Conservation (phyloP, 768 basidiomycete genomes). For the Tephrocybe sp. region DNA sequence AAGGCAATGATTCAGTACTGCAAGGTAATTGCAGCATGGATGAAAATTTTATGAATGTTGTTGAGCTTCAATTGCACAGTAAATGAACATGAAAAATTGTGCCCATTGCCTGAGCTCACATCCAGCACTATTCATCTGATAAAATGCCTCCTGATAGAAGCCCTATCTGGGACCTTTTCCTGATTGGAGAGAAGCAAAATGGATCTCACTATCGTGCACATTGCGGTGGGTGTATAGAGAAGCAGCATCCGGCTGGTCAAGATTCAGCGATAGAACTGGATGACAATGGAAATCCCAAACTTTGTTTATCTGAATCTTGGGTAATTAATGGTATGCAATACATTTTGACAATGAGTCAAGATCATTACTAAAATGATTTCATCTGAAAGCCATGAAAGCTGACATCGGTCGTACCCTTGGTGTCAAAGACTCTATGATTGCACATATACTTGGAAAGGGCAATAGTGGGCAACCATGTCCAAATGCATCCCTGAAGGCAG, state of each 20-base stretch:
- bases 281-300: neutral
- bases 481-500: too few species aligned
- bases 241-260: neutral
- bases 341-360: neutral
- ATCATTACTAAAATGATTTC: too few species aligned
- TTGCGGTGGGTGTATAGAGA: slow-evolving; percentile 1
- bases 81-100: too few species aligned
- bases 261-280: neutral
- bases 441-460: slow-evolving; percentile 21
- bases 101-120: too few species aligned
- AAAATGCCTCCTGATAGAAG: slow-evolving; percentile 1
- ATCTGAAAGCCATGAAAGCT: slow-evolving; percentile 16
- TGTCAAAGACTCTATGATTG: slow-evolving; percentile 23
- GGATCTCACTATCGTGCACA: slow-evolving; percentile 3
- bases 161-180: slow-evolving; percentile 1
- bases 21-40: too few species aligned
- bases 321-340: neutral
- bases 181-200: slow-evolving; percentile 1
- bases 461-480: slow-evolving; percentile 16
- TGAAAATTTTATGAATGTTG: too few species aligned
- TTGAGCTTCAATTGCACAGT: too few species aligned
- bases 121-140: too few species aligned
- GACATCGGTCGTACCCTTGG: slow-evolving; percentile 18
- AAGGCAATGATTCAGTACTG: too few species aligned
- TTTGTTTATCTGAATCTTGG: neutral